Evolutionary conservation across 1,139 yeast species (phyloP), one percentile per base, ranked within the genome.

Genomic region (Saccharomyces hybrid): DNA sequence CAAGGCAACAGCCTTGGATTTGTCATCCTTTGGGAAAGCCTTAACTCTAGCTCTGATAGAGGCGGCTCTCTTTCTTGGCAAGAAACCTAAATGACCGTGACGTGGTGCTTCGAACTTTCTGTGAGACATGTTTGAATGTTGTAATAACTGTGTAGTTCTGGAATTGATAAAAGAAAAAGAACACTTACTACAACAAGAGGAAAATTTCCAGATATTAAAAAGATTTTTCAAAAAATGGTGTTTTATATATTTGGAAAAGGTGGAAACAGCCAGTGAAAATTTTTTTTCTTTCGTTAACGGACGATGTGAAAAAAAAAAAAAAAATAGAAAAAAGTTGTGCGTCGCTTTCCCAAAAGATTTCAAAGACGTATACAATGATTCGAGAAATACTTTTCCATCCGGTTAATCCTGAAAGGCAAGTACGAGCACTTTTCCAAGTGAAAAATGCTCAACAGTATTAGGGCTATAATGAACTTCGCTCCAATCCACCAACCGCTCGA

Each of bases 91-190:
- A 78, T 96, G 93, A 80, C 99, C 99, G 90, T 93, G 98, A 84
- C 99, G 90, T 83, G 99, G 99, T 73, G 95, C 96, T 88, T 93
- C 98, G 95, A 76, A 93, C 86, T 93, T 93, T 87, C 99, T 88
- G 93, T 93, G 99, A 78, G 99, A 93, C 99, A 93, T 93, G 63
- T 67, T 72, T 56, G 54, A 59, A 57, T 50, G 52, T 42, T 31
- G 41, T 28, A 28, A 7, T 30, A 20, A 28, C 32, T 26, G 16
- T 41, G 44, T 38, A 1, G 6, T 38, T 38, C 44, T 32, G n/a
- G 1, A 31, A 8, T 13, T 9, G 25, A 26, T 16, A 50, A 9
- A 30, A 38, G n/a, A 6, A 11, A 7, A 7, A 8, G 3, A 16
- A 13, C 1, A 14, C 5, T 8, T 0, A 34, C 9, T 16, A 34